A percentile compares a stretch with the other conserved stretches of the same genome.
Evolutionary conservation across 495 filamentous ascomycete species (phyloP).

Genomic region (Hyaloscypha hepaticicola): DNA sequence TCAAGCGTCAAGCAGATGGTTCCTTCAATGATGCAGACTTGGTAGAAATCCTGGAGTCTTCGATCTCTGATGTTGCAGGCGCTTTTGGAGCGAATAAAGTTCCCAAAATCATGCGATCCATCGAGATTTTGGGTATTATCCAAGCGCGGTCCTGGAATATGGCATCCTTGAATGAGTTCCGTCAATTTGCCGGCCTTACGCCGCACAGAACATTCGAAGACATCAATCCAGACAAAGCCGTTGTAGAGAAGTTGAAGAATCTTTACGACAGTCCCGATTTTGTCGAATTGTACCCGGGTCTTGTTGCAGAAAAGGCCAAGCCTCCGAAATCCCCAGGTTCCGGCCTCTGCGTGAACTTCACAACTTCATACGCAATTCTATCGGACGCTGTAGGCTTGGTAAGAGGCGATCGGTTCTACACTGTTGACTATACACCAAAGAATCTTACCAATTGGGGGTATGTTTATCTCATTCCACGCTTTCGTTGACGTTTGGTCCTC

Average conservation of each 20-base stretch:
- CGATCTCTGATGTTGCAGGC: conserved; percentile 63
- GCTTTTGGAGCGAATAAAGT: conserved; percentile 73
- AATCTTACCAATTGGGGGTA: conserved; percentile 80
- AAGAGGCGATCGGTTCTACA: conserved; percentile 85
- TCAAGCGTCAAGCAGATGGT: conserved; percentile 59
- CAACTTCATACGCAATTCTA: conserved; percentile 77
- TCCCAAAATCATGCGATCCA: conserved; percentile 65
- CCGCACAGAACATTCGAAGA: conserved; percentile 78
- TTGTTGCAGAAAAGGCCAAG: conserved; percentile 82
- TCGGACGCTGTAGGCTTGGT: conserved; percentile 87
- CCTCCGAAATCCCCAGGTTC: conserved; percentile 70
- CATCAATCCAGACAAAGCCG: conserved; percentile 77
- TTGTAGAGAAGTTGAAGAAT: conserved; percentile 67
- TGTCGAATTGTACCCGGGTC: conserved; percentile 79
- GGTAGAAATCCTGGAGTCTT: conserved; percentile 62
- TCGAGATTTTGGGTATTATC: conserved; percentile 85
- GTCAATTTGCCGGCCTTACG: conserved; percentile 73
- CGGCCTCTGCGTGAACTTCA: conserved; percentile 79
- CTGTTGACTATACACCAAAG: conserved; percentile 67
- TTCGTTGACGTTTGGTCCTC: not conserved
- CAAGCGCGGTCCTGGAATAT: conserved; percentile 82
- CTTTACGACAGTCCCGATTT: conserved; percentile 79
- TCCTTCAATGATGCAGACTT: conserved; percentile 66
- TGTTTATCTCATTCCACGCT: not conserved
- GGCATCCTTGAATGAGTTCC: conserved; percentile 84